phyloP scores from a whole-genome alignment of 306 rosid species.

The Bauhinia variegata region DNA sequence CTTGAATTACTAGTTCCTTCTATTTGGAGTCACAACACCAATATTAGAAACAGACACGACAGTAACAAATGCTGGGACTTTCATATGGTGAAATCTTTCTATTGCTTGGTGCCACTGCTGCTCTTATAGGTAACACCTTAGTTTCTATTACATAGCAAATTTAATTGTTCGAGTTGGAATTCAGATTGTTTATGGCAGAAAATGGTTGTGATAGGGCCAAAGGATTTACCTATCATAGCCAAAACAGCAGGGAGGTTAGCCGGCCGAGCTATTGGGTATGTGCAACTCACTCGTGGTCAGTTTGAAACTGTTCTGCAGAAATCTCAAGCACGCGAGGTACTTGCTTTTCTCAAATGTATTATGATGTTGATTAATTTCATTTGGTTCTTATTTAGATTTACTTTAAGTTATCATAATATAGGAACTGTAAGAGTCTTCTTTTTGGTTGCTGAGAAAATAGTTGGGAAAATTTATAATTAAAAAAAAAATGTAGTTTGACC shows the following conservation, averaged over 20 bases:
- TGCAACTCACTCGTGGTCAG: slow-evolving; percentile 93
- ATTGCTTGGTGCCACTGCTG: slow-evolving; percentile 52
- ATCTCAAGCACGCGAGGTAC: slow-evolving; percentile 85
- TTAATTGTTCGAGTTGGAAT: neutral
- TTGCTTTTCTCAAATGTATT: slow-evolving; percentile 1
- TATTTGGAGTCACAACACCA: neutral
- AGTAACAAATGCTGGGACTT: slow-evolving; percentile 44
- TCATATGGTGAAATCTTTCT: slow-evolving; percentile 48
- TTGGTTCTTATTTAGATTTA: no score
- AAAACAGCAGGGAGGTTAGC: slow-evolving; percentile 55
- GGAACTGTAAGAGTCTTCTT: neutral
- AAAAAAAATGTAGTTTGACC: neutral
- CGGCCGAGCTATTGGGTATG: slow-evolving; percentile 73
- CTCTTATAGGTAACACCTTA: slow-evolving; percentile 27
- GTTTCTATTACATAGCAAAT: neutral
- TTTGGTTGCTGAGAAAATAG: neutral
- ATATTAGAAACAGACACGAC: neutral
- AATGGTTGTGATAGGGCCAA: slow-evolving; percentile 45
- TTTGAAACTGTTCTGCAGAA: slow-evolving; percentile 79
- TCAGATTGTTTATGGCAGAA: slow-evolving; percentile 1
- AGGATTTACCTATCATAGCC: slow-evolving; percentile 56
- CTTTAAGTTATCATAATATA: no score
- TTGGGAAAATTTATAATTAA: slow-evolving; percentile 2
- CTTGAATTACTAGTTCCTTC: neutral
- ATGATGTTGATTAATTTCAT: no score